Percentiles rank a stretch among this genome's conserved stretches.
Conservation (phyloP, 495 filamentous ascomycete genomes). For the Glonium stellatum region DNA sequence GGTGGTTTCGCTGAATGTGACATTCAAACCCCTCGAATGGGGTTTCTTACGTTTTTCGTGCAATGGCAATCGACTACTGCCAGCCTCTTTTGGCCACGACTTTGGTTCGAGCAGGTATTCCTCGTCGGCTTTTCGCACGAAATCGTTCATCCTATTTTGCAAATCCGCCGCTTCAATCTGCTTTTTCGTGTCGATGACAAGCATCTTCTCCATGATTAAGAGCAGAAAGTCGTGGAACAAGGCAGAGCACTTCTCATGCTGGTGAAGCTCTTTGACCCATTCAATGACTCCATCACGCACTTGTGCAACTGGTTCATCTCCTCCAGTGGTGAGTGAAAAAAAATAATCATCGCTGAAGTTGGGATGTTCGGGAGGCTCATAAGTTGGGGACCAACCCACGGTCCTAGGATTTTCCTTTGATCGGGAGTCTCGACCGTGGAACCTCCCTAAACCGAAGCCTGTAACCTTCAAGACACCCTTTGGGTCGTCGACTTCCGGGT, state of each 20-base stretch:
- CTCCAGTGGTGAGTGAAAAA: neutral
- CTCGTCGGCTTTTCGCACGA: slow-evolving; percentile 4
- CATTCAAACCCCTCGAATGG: neutral
- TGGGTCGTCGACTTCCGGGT: neutral
- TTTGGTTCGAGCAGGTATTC: slow-evolving; percentile 5
- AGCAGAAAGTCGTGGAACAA: slow-evolving; percentile 7
- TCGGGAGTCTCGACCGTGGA: no score
- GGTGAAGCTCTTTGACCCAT: slow-evolving; percentile 10
- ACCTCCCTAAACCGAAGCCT: neutral
- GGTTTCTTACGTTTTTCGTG: neutral
- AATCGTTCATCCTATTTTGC: neutral
- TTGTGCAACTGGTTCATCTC: neutral
- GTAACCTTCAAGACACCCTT: neutral
- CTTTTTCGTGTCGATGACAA: slow-evolving; percentile 5
- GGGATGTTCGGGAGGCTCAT: neutral
- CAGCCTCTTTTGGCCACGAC: neutral
- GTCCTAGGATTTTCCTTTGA: no score
- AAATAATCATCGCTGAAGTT: neutral
- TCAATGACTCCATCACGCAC: neutral
- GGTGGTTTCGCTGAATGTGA: neutral
- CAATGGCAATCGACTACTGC: neutral
- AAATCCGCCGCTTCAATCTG: slow-evolving; percentile 3
- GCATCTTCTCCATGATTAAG: slow-evolving; percentile 8
- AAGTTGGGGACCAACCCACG: no score
- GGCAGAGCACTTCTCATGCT: slow-evolving; percentile 6